Conservation (phyloP, 2,329 filamentous ascomycete genomes). For the Colletotrichum eremochloae region DNA sequence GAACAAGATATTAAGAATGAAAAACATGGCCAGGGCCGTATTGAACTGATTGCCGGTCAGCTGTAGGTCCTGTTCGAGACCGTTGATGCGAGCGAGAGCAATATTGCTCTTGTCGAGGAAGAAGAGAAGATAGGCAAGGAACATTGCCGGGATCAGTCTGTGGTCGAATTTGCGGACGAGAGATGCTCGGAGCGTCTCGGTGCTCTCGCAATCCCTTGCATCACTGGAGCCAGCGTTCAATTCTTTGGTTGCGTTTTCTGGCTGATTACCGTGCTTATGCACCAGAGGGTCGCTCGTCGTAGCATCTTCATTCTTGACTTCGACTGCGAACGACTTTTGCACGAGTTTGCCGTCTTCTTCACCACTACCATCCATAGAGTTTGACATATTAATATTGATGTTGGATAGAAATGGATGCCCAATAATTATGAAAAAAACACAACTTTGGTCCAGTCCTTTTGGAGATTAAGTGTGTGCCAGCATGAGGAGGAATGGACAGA, state of each 20-base stretch:
- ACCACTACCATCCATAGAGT: background rate
- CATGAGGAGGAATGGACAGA: background rate
- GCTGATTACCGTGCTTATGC: conserved; percentile 1
- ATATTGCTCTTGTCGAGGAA: conserved; percentile 43
- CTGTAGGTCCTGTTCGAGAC: conserved; percentile 36
- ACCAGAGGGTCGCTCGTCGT: background rate
- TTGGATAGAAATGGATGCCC: background rate
- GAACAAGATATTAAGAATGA: conserved; percentile 44
- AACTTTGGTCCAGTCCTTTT: background rate
- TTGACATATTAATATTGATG: background rate
- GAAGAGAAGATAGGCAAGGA: conserved; percentile 39
- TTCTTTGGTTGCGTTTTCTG: background rate
- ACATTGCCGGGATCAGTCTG: conserved; percentile 37
- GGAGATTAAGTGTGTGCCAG: background rate
- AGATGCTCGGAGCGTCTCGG: background rate
- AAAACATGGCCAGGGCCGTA: conserved; percentile 45
- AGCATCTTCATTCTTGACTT: background rate
- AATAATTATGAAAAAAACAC: background rate
- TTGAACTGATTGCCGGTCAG: conserved; percentile 42
- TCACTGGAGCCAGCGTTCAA: background rate
- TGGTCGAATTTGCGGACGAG: conserved; percentile 40
- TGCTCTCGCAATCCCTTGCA: background rate
- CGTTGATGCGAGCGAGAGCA: conserved; percentile 42
- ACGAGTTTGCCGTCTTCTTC: background rate
- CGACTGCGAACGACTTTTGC: background rate